A percentile compares a stretch with the other conserved stretches of the same genome.
Evolutionary conservation across 2,329 filamentous ascomycete genomes (phyloP).

Genomic region (Arthrinium puccinioides): DNA sequence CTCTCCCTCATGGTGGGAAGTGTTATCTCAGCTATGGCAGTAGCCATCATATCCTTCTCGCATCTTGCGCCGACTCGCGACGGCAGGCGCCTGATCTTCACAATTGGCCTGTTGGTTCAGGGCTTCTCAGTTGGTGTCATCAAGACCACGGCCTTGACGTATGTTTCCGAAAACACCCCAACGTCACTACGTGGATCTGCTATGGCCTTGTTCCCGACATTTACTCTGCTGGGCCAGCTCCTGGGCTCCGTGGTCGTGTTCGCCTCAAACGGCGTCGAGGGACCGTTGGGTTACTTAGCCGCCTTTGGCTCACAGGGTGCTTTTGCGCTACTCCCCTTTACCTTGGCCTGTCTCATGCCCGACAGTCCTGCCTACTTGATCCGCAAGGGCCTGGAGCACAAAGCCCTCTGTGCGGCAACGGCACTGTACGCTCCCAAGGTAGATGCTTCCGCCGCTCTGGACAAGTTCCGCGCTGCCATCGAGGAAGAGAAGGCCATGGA

Average conservation of each 20-base stretch:
- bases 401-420: conserved; percentile 37
- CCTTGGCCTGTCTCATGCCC: conserved; percentile 36
- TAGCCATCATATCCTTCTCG: conserved; percentile 26
- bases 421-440: conserved; percentile 36
- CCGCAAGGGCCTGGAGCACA: conserved; percentile 27
- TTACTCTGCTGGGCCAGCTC: conserved; percentile 40
- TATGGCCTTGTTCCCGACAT: conserved; percentile 40
- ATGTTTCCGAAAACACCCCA: conserved; percentile 43
- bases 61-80: conserved; percentile 20
- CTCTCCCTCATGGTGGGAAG: conserved; percentile 26
- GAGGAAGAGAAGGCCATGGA: conserved; percentile 28
- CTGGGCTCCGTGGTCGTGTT: conserved; percentile 36
- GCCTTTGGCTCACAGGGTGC: conserved; percentile 37
- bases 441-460: conserved; percentile 31
- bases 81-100: conserved; percentile 22
- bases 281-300: conserved; percentile 27
- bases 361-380: conserved; percentile 44
- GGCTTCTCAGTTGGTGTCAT: conserved; percentile 37
- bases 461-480: conserved; percentile 39
- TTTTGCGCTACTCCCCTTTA: conserved; percentile 32
- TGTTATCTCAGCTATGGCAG: conserved; percentile 26
- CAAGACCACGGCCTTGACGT: conserved; percentile 35
- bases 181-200: conserved; percentile 35
- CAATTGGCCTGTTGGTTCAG: conserved; percentile 37
- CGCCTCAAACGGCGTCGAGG: conserved; percentile 16